Percentiles rank a stretch among this genome's conserved stretches.
These are phyloP conservation scores for Rhodotorula taiwanensis DNA, from an alignment of 768 basidiomycete genomes.

Conservation along the genomic window DNA sequence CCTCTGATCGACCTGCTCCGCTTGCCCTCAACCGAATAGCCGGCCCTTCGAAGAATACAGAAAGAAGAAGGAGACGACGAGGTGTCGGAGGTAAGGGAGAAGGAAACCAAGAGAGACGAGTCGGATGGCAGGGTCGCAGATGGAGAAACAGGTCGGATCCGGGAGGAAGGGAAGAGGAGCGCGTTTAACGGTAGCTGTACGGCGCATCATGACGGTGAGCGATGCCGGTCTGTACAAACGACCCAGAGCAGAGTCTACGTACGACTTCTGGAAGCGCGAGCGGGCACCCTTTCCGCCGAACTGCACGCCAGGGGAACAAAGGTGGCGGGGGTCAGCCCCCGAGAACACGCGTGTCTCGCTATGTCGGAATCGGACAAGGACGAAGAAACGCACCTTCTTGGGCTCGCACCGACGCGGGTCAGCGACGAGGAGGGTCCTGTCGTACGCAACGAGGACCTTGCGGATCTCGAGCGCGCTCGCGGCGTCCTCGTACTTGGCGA, in stretches of 20 bases:
- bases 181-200: neutral
- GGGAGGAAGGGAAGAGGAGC: no score
- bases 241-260: neutral
- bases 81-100: no score
- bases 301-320: neutral
- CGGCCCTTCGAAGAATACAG: no score
- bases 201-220: neutral
- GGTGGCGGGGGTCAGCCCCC: no score
- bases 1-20: no score
- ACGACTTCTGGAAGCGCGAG: conserved; percentile 32
- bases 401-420: conserved; percentile 67
- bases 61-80: no score
- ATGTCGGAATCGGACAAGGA: no score
- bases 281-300: conserved; percentile 22
- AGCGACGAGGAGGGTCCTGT: conserved; percentile 80
- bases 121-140: no score
- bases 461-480: conserved; percentile 94
- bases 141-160: no score
- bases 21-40: no score
- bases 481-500: conserved; percentile 97
- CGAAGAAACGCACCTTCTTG: conserved; percentile 14
- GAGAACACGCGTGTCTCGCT: no score
- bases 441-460: conserved; percentile 95
- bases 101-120: no score
- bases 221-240: neutral